These are phyloP conservation scores for Planoprotostelium fungivorum DNA, from an alignment of 78 protist genomes.

Conservation along the genomic window DNA sequence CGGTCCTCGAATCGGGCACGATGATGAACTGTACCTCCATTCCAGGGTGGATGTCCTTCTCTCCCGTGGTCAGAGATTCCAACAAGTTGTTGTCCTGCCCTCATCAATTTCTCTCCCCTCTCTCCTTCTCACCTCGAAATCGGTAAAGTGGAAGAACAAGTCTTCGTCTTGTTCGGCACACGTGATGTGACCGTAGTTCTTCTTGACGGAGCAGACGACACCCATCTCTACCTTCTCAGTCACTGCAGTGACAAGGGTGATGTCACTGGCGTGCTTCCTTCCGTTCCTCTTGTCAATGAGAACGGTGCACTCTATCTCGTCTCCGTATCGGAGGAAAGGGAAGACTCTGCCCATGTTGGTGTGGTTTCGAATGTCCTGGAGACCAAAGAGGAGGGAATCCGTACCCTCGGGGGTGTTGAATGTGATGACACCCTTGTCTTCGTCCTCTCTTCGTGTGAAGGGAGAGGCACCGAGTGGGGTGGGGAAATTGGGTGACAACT, in stretches of 20 bases:
- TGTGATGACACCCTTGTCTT: not conserved
- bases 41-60: not conserved
- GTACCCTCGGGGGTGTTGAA: not conserved
- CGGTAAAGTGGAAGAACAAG: not conserved
- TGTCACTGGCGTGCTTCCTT: not conserved
- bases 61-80: not conserved
- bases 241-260: not conserved
- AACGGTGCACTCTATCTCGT: not conserved
- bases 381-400: not conserved
- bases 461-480: not conserved
- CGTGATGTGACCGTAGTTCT: not conserved
- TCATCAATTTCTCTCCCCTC: no score
- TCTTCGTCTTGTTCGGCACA: not conserved
- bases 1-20: not conserved
- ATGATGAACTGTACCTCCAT: not conserved
- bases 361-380: not conserved
- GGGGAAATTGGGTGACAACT: not conserved
- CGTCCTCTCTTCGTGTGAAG: not conserved
- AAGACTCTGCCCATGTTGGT: not conserved
- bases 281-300: not conserved
- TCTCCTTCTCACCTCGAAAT: no score
- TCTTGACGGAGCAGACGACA: not conserved
- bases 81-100: not conserved
- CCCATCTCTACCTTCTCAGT: not conserved
- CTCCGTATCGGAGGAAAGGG: not conserved